These are phyloP conservation scores for Flaveria robusta DNA, from an alignment of 129 eudicot species.

Conservation along the genomic window DNA sequence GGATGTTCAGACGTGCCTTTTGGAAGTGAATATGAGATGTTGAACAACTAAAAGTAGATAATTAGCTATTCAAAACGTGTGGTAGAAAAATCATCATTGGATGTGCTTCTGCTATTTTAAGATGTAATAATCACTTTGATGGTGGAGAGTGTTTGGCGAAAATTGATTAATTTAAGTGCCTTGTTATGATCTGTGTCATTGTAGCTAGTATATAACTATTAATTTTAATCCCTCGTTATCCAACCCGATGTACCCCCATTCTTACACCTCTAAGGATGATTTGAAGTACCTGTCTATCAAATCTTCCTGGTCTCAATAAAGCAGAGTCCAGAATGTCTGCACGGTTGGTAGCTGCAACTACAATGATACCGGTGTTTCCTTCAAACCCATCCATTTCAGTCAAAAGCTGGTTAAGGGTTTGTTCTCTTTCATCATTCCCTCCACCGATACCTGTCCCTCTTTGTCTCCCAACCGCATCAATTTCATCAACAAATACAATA, in stretches of 20 bases:
- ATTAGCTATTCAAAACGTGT: no score
- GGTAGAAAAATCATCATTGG: not conserved
- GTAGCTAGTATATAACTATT: no score
- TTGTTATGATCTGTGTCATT: no score
- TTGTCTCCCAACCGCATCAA: constrained; percentile 99
- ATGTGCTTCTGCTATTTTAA: no score
- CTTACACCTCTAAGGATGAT: not conserved
- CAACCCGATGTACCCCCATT: not conserved
- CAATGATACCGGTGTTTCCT: constrained; percentile 91
- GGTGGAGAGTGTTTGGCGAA: no score
- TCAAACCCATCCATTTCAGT: constrained; percentile 99
- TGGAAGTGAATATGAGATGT: no score
- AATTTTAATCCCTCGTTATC: not conserved
- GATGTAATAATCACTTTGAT: no score
- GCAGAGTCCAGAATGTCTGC: constrained; percentile 97
- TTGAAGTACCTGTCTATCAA: constrained; percentile 81
- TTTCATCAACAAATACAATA: constrained; percentile 98
- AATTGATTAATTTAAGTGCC: no score
- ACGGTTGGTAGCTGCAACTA: constrained; percentile 94
- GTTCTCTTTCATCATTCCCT: constrained; percentile 96
- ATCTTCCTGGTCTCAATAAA: constrained; percentile 95
- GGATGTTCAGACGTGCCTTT: no score
- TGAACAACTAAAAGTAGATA: no score
- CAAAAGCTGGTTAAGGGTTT: constrained; percentile 91
- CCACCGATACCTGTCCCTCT: constrained; percentile 99